phyloP scores from a whole-genome alignment of 2,329 filamentous ascomycete genomes.

The Stachybotrys chlorohalonatus region DNA sequence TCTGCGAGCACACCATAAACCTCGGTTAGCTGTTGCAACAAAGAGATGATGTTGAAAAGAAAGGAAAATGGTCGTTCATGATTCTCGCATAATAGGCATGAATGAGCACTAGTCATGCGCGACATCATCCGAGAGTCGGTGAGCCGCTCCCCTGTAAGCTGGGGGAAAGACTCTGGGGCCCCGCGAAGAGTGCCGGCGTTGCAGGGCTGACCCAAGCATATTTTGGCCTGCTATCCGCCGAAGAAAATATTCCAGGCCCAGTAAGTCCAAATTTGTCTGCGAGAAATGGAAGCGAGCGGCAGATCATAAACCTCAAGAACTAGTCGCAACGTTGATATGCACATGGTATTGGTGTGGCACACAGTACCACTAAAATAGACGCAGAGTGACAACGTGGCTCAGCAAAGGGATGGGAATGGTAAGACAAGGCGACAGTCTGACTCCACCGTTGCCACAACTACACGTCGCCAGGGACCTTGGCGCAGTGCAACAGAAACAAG shows the following conservation, averaged over 20 bases:
- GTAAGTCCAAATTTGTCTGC: no score
- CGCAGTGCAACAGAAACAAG: not conserved
- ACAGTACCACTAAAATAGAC: slow-evolving; percentile 14
- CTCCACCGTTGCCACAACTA: slow-evolving; percentile 5
- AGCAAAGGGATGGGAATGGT: slow-evolving; percentile 13
- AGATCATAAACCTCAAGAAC: not conserved
- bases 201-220: not conserved
- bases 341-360: not conserved
- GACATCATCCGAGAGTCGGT: slow-evolving; percentile 11
- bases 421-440: slow-evolving; percentile 8
- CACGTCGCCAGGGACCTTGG: not conserved
- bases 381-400: slow-evolving; percentile 17
- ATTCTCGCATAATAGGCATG: not conserved
- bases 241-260: no score
- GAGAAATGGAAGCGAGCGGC: not conserved
- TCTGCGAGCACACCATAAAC: not conserved
- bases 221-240: no score
- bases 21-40: not conserved
- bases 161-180: slow-evolving; percentile 15
- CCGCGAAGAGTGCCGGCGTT: slow-evolving; percentile 12
- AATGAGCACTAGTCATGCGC: not conserved
- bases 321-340: not conserved
- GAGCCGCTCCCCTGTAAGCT: slow-evolving; percentile 7
- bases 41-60: not conserved
- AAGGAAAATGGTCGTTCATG: not conserved